Conservation (phyloP, 768 basidiomycete genomes). For the Leccinellum albellum region DNA sequence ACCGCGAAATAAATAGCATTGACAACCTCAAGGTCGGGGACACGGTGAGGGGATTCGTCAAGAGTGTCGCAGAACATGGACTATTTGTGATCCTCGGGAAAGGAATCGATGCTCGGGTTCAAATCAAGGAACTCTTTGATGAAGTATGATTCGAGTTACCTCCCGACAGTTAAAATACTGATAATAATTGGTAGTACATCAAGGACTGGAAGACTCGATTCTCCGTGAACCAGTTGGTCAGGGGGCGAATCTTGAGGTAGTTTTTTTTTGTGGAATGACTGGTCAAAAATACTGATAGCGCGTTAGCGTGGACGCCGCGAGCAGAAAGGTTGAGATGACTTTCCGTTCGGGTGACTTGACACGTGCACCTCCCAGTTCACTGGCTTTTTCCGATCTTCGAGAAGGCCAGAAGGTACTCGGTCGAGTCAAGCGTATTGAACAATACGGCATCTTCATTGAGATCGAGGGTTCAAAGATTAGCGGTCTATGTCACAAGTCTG, state of each 20-base stretch:
- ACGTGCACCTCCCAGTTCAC: slow-evolving; percentile 32
- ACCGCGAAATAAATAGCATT: slow-evolving; percentile 63
- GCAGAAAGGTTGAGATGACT: slow-evolving; percentile 86
- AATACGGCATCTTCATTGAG: slow-evolving; percentile 90
- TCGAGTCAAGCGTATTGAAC: slow-evolving; percentile 74
- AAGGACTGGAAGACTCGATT: slow-evolving; percentile 94
- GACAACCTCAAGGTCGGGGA: slow-evolving; percentile 68
- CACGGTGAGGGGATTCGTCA: slow-evolving; percentile 84
- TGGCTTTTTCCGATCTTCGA: slow-evolving; percentile 54
- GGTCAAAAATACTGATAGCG: slow-evolving; percentile 4
- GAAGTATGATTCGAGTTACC: slow-evolving; percentile 42
- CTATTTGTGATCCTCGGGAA: slow-evolving; percentile 85
- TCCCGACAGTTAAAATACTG: neutral
- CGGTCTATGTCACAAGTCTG: slow-evolving; percentile 92
- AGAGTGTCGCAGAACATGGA: slow-evolving; percentile 81
- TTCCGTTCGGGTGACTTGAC: slow-evolving; percentile 66
- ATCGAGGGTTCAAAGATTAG: slow-evolving; percentile 81
- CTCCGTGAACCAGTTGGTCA: slow-evolving; percentile 75
- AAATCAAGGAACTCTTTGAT: slow-evolving; percentile 91
- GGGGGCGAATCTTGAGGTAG: slow-evolving; percentile 81
- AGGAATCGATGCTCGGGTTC: slow-evolving; percentile 84
- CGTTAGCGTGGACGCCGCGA: slow-evolving; percentile 63
- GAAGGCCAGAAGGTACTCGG: slow-evolving; percentile 82
- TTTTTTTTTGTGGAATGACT: slow-evolving; percentile 9
- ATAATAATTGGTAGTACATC: slow-evolving; percentile 57